Evolutionary conservation across 2,329 filamentous ascomycete genomes (phyloP).

Genomic region (Ambrosiella xylebori): DNA sequence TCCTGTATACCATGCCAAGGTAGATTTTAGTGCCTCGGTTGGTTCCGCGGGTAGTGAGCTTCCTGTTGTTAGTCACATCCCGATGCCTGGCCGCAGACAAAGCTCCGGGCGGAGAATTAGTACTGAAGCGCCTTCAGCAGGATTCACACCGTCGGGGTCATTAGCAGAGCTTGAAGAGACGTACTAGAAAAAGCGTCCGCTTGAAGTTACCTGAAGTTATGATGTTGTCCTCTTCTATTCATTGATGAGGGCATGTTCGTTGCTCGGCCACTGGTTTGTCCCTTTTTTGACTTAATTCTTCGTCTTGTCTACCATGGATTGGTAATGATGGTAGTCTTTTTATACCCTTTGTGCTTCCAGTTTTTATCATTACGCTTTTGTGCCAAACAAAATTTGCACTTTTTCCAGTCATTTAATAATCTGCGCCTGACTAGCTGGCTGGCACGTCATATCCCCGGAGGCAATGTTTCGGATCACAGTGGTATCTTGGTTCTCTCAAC

Average conservation of each 20-base stretch:
- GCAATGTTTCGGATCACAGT: background rate
- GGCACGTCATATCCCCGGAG: background rate
- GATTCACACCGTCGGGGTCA: constrained; percentile 16
- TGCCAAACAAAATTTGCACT: background rate
- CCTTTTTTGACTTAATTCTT: background rate
- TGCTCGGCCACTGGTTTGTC: constrained; percentile 1
- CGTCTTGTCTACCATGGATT: too few relatives aligned
- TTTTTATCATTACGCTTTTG: constrained; percentile 5
- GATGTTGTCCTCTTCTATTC: constrained; percentile 1
- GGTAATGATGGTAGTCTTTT: background rate
- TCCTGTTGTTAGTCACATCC: constrained; percentile 27
- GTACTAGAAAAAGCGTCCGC: constrained; percentile 23
- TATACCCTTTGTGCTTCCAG: constrained; percentile 5
- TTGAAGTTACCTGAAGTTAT: constrained; percentile 4
- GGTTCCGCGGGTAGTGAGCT: constrained; percentile 22
- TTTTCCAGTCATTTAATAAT: background rate
- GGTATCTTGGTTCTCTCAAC: background rate
- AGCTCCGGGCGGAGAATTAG: constrained; percentile 23
- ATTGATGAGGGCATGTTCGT: constrained; percentile 1
- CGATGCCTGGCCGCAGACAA: constrained; percentile 21
- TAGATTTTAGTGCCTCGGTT: constrained; percentile 18
- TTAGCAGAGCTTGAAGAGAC: constrained; percentile 37
- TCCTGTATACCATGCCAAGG: constrained; percentile 34
- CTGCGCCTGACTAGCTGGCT: background rate
- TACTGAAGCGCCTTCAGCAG: constrained; percentile 18